phyloP scores from a whole-genome alignment of 352 stramenopile genomes.

The Phytophthora agathidicida region DNA sequence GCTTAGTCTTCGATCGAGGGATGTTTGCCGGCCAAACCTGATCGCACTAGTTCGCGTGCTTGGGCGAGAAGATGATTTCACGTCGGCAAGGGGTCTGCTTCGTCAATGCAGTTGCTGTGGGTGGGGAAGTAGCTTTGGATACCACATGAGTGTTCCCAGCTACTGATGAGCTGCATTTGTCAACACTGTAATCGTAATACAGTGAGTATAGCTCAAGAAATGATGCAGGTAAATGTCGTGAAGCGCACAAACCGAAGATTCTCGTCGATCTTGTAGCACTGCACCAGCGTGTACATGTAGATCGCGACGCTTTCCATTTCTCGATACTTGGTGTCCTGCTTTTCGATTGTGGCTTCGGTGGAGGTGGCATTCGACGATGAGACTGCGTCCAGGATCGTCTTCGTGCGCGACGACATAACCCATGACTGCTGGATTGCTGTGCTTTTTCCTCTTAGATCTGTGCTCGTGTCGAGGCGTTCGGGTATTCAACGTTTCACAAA shows the following conservation, averaged over 20 bases:
- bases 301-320: conserved; percentile 47
- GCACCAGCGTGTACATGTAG: conserved; percentile 52
- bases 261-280: conserved; percentile 61
- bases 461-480: conserved; percentile 6
- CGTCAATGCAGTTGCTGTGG: not conserved
- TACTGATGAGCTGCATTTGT: conserved; percentile 1
- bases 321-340: conserved; percentile 21
- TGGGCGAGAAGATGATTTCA: conserved; percentile 35
- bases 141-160: not conserved
- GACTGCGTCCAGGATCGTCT: conserved; percentile 33
- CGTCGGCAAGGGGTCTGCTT: conserved; percentile 21
- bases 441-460: conserved; percentile 1
- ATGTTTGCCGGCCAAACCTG: not conserved
- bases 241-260: conserved; percentile 29
- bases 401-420: conserved; percentile 45
- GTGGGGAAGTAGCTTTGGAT: conserved; percentile 5
- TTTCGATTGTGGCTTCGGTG: conserved; percentile 5
- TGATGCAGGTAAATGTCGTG: not conserved
- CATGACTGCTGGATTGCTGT: conserved; percentile 35
- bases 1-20: conserved; percentile 13
- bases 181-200: conserved; percentile 11
- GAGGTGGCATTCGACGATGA: conserved; percentile 14
- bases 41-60: conserved; percentile 23
- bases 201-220: conserved; percentile 11
- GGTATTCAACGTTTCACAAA: not conserved